These are phyloP conservation scores for Multifurca ochricompacta DNA, from an alignment of 768 basidiomycete genomes.

Conservation along the genomic window DNA sequence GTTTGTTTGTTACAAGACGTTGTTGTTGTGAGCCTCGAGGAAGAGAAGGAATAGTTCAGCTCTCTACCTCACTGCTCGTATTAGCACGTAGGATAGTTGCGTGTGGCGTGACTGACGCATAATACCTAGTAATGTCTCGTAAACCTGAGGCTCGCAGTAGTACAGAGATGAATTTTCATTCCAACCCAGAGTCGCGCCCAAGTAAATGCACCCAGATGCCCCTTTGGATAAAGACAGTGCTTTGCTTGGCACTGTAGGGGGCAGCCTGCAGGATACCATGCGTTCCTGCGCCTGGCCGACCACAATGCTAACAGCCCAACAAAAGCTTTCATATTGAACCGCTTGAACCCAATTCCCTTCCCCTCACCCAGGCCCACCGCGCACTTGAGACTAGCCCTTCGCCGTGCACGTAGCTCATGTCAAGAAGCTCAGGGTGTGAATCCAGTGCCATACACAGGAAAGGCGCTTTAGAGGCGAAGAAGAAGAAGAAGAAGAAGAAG, in stretches of 20 bases:
- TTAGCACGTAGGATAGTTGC: not conserved
- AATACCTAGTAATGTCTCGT: not conserved
- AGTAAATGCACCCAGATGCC: not conserved
- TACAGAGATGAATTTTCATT: not conserved
- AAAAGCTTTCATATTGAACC: not conserved
- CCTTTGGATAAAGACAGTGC: not conserved
- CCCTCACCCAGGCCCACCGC: not conserved
- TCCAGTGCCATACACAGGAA: not conserved
- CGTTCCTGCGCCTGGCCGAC: not conserved
- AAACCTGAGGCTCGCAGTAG: not conserved
- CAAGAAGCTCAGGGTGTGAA: conserved; percentile 4
- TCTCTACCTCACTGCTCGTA: not conserved
- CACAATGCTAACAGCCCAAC: not conserved
- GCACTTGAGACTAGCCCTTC: not conserved
- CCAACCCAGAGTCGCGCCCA: not conserved
- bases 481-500: too few species aligned
- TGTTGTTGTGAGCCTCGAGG: conserved; percentile 10
- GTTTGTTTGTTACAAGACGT: conserved; percentile 2
- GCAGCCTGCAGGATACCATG: conserved; percentile 14
- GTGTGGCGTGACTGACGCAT: not conserved
- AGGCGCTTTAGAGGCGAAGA: not conserved
- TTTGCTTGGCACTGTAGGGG: not conserved
- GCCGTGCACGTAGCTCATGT: not conserved
- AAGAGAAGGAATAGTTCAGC: not conserved
- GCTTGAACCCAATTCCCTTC: not conserved